Base-by-base conservation (phyloP, 176 grass and related monocot genomes). In the Saccharum officinarum region DNA sequence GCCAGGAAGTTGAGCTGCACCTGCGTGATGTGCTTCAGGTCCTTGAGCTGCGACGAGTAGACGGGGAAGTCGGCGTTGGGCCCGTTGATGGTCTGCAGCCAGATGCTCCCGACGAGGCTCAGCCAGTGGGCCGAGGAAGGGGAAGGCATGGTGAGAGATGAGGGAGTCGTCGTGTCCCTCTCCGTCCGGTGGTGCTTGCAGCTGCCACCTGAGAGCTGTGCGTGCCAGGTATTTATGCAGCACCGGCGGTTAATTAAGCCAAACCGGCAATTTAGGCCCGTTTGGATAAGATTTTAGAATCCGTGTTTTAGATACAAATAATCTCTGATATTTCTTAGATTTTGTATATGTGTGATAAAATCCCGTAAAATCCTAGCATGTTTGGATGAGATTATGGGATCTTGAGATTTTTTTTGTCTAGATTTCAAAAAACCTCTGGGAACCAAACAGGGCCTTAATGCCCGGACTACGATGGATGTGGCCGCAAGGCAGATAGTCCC, bases 1-100 rank as follows among this genome's bases (percentile, higher is more conserved):
- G 97, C 97, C 38, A 99, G 90, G 88, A 91, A 91, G 82, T 99
- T 99, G 75, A 99, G 90, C 89, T 95, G 90, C 73, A 99, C 88
- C 76, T 99, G 97, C 12, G 90, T 86, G 88, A 99, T 89, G 77
- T 72, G 34, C 73, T 99, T 99, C 15, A 99, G 88, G 78, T 99
- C 90, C 75, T 97, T 99, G 82, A 99, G 91, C 88, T 99, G 92
- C 37, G 97, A 92, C 78, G 97, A 99, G 86, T 99, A 99, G 55
- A 99, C 86, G 5, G 97, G 92, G 86, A 99, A 99, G 78, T 99
- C 97, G 60, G 92, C 70, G 88, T 99, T 99, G 57, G 97, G 86
- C 1, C 94, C 94, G 82, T 99, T 99, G 84, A 97, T 86, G 79
- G 94, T 89, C 66, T 99, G 97, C 46, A 99, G 93, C 97, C 97